phyloP scores from a whole-genome alignment of 2,329 filamentous ascomycete species.

The Colletotrichum nymphaeae region DNA sequence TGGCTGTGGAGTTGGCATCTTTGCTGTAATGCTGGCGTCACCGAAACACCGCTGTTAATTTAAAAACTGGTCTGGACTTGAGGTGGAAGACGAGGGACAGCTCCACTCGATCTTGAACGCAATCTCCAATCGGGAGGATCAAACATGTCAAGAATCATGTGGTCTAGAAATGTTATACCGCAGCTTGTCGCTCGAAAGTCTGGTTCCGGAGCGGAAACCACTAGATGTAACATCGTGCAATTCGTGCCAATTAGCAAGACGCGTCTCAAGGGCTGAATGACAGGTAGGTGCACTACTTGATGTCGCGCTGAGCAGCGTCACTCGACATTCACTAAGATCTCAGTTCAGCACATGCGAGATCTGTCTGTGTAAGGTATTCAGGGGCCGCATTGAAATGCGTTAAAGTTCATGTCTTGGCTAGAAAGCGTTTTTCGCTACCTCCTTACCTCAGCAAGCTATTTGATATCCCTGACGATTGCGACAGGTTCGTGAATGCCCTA shows the following conservation, averaged over 20 bases:
- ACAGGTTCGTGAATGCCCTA: neutral
- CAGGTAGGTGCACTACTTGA: neutral
- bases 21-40: conserved; percentile 10
- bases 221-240: neutral
- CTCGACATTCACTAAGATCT: conserved; percentile 8
- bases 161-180: neutral
- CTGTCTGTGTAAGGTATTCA: neutral
- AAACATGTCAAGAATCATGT: conserved; percentile 16
- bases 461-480: neutral
- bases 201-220: neutral
- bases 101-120: conserved; percentile 6
- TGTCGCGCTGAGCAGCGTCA: neutral
- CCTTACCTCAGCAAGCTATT: conserved; percentile 20
- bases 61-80: conserved; percentile 4
- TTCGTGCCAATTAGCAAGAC: neutral
- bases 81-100: neutral
- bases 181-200: neutral
- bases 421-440: conserved; percentile 3
- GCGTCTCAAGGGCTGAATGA: neutral
- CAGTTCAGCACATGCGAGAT: conserved; percentile 7
- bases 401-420: conserved; percentile 25
- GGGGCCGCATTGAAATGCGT: neutral
- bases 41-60: conserved; percentile 18
- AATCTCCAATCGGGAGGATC: conserved; percentile 25
- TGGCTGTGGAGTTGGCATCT: neutral